Base-by-base conservation (phyloP, 2,329 filamentous ascomycete genomes). In the Fusarium anguioides region DNA sequence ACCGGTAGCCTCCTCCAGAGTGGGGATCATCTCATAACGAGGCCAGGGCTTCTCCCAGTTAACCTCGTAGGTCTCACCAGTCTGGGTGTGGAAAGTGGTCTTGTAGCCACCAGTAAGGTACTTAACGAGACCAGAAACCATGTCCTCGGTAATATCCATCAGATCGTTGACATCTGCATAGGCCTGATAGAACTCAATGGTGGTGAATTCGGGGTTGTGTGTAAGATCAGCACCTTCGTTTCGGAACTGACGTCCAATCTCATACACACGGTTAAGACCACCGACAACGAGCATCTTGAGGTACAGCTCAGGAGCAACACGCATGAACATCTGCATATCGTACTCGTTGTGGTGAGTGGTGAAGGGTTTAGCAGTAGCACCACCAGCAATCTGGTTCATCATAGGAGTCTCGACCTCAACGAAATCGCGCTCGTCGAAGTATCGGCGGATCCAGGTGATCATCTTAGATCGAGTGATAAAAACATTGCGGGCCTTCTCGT, bases 1-100 rank as follows among this genome's bases (percentile, higher is more conserved):
- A 72, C 93, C 94, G 2, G 89, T 92, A 14, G 91, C 91, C 81
- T 95, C 89, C 82, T 98, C 96, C 1, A 99, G 87, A 33, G 91
- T 74, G 47, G 79, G 74, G 58, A 99, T 97, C 95, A 99, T 99
- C 79, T 97, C 92, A 47, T 98, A 89, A 66, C 93, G 87, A 78
- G 90, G 89, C 96, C 96, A 99, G 41, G 96, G 96, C 61, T 88
- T 90, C 78, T 94, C 91, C 96, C 96, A 99, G 87, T 99, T 97
- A 74, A 99, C 91, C 62, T 94, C 87, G 81, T 95, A 94, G 60
- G 87, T 87, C 80, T 97, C 93, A 57, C 95, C 96, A 66, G 87
- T 85, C 81, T 96, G 92, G 21, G 91, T 97, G 78, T 91, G 90
- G 84, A 94, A 98, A 62, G 86, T 90, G 57, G 95, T 97, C 79